Base-by-base conservation (phyloP, 1,139 yeast species). In the Pichia sp. region DNA sequence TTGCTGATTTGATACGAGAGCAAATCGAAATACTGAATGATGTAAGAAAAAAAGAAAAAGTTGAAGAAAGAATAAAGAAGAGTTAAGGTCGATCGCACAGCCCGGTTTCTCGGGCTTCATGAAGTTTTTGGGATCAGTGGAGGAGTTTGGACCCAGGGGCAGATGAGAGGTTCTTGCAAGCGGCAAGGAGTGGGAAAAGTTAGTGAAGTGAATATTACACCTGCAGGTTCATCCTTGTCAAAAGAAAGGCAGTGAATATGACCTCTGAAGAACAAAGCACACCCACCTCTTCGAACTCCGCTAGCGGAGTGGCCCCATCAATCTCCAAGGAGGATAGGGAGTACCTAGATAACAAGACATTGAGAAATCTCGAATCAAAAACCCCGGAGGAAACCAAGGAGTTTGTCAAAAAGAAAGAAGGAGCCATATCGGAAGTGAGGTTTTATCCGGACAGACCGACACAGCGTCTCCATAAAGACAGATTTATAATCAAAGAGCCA, bases 391-490 rank as follows among this genome's bases (percentile, higher is more conserved):
- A 46, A 2, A 49, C 52, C 1, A 50, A 54, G 1, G 57, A 52
- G 6, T 66, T 67, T 64, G 87, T 85, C 68, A 78, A 87, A 3
- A 66, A 72, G 52, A 70, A 72, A 26, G 56, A 42, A 1, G 84
- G 81, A 13, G 72, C 75, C 2, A 75, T 74, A 2, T 82, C 81
- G 2, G 76, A 82, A 40, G 79, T 73, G 68, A 84, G 84, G 65
- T 89, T 83, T 67, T 90, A 88, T 64, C 97, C 97, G 0, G 97
- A 90, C 62, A 82, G 84, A 53, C 92, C 92, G 5, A 78, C 83
- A 15, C 78, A 78, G 57, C 79, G 81, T 57, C 72, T 79, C 34
- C 89, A 84, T 66, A 81, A 82, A 63, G 80, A 81, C 60, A 73
- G 79, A 55, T 84, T 85, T 75, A 70, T 79, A 4, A 72, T 76